These are phyloP conservation scores for Claviceps paspali DNA, from an alignment of 2,329 filamentous ascomycete genomes.

Conservation along the genomic window DNA sequence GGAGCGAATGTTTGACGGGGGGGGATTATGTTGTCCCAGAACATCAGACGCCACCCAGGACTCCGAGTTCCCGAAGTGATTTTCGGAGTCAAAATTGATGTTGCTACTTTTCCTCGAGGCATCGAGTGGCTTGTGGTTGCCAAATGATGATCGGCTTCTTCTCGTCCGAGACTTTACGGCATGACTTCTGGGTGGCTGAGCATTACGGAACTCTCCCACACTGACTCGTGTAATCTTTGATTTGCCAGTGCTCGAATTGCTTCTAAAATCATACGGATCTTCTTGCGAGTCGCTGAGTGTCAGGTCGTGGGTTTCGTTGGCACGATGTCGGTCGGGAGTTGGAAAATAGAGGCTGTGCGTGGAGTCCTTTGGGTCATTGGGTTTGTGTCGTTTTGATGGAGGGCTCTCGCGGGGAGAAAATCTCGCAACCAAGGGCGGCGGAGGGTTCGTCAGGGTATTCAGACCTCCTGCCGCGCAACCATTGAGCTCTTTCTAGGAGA, in stretches of 20 bases:
- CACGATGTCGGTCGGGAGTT: neutral
- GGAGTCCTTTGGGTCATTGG: neutral
- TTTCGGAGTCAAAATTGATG: neutral
- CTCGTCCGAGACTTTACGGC: neutral
- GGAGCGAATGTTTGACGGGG: conserved; percentile 11
- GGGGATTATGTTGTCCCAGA: conserved; percentile 4
- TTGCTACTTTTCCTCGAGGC: neutral
- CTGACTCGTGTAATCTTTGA: neutral
- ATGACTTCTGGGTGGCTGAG: neutral
- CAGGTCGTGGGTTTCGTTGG: neutral
- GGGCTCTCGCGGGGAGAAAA: neutral
- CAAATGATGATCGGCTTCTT: conserved; percentile 12
- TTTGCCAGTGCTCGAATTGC: conserved; percentile 1
- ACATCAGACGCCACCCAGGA: neutral
- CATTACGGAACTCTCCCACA: neutral
- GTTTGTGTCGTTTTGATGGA: conserved; percentile 3
- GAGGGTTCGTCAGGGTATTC: conserved; percentile 5
- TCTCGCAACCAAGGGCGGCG: neutral
- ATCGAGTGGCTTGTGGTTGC: neutral
- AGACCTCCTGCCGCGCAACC: conserved; percentile 2
- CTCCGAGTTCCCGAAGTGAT: neutral
- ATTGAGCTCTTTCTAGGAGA: conserved; percentile 4
- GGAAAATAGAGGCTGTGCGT: conserved; percentile 1
- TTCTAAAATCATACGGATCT: neutral
- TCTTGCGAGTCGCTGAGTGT: conserved; percentile 1